Base-by-base conservation (phyloP, 768 basidiomycete species). In the Goffeauzyma gilvescens region DNA sequence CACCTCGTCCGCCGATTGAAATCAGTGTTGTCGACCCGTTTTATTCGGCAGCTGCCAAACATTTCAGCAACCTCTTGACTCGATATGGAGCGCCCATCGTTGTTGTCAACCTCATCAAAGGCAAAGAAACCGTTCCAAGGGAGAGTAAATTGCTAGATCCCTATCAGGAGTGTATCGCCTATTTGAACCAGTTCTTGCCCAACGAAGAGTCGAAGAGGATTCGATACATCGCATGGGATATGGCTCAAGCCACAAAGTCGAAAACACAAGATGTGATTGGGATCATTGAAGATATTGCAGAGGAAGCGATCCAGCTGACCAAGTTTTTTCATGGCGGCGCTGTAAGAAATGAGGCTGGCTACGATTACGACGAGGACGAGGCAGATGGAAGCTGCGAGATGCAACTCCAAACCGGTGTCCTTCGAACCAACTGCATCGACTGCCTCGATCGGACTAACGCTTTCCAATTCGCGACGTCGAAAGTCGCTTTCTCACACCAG, bases 381-480 rank as follows among this genome's bases (percentile, higher is more conserved):
- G n/a, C n/a, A 21, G 1, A 26, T 31, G 21, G 6, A 14, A 17
- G n/a, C 12, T 40, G 14, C 24, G 24, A 22, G 21, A 6, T 93
- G 50, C 71, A 75, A 1, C 65, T 98, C 8, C 93, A 98, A 64
- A 84, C 80, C 34, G 93, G 93, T 1, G 75, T 96, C 21, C 82
- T 83, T 46, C 73, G 93, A 13, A 86, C 78, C 0, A 98, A 98
- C 55, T 98, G 93, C 55, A 87, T 98, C 0, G 90, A 98, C 55
- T 98, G 90, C 55, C 67, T 98, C 12, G 87, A 93, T 62, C 76
- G 90, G 9, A 96, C 90, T 3, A 96, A 96, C 54, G 85, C 86
- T 3, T 86, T 85, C 0, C 89, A 95, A 55, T 95, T 95, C 57
- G 85, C 90, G 1, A 89, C 95, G 46, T 93, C 86, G 2, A 90